Conservation (phyloP, 805 yeast species). For the Yamadazyma phyllophila region DNA sequence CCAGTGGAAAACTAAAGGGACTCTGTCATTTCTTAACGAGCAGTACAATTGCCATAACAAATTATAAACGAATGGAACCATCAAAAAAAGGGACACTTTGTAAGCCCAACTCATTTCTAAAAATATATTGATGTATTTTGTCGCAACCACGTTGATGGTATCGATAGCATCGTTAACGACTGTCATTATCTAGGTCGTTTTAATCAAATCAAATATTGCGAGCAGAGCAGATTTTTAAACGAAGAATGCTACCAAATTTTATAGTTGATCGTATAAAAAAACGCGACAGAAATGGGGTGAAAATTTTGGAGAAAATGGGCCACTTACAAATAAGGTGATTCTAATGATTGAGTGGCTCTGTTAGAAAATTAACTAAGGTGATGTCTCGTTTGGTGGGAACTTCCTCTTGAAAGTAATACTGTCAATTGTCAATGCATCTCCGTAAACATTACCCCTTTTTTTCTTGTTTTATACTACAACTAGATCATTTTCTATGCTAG, state of each 20-base stretch:
- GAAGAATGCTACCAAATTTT: slow-evolving; percentile 3
- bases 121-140: slow-evolving; percentile 16
- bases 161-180: slow-evolving; percentile 18
- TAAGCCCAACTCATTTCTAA: slow-evolving; percentile 23
- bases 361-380: not conserved
- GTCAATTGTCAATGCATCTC: too few species aligned
- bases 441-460: not conserved
- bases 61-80: slow-evolving; percentile 64
- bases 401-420: too few species aligned
- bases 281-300: slow-evolving; percentile 3
- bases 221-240: slow-evolving; percentile 1
- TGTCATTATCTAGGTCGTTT: slow-evolving; percentile 22
- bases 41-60: slow-evolving; percentile 64
- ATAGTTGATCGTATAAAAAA: slow-evolving; percentile 7
- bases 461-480: too few species aligned
- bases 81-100: slow-evolving; percentile 32
- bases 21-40: slow-evolving; percentile 76
- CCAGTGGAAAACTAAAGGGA: slow-evolving; percentile 88
- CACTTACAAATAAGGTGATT: slow-evolving; percentile 9
- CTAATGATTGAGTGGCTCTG: not conserved
- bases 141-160: slow-evolving; percentile 1
- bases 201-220: not conserved
- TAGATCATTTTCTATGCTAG: too few species aligned
- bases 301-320: not conserved
- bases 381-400: not conserved